phyloP scores from a whole-genome alignment of 768 basidiomycete species.

The Macrolepiota fuliginosa region DNA sequence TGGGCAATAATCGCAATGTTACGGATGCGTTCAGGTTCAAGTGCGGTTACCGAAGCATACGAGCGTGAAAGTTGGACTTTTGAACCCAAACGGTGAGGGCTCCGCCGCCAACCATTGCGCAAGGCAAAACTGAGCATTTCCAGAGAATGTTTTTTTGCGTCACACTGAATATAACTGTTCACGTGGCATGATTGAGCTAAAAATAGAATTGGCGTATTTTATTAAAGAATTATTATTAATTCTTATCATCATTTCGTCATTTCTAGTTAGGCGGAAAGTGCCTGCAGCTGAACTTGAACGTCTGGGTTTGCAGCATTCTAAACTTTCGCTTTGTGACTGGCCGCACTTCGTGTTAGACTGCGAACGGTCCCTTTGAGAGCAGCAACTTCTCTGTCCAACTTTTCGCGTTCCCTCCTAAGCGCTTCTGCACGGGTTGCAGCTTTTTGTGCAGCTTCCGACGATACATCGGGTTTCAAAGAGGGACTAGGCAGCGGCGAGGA shows the following conservation, averaged over 20 bases:
- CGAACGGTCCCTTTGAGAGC: not conserved
- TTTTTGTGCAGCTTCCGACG: not conserved
- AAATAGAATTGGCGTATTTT: not conserved
- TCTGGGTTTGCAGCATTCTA: not conserved
- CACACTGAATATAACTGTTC: not conserved
- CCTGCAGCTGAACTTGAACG: not conserved
- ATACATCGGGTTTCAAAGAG: not conserved
- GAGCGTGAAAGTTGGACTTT: not conserved
- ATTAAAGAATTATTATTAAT: not conserved
- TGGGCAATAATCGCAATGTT: conserved; percentile 52
- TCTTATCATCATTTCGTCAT: not conserved
- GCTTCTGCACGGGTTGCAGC: not conserved
- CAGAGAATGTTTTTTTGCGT: not conserved
- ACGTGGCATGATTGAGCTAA: not conserved
- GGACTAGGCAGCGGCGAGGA: not conserved
- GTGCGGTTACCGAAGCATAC: not conserved
- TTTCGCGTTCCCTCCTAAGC: not conserved
- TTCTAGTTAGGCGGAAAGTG: not conserved
- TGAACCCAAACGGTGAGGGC: conserved; percentile 4
- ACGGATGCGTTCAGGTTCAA: conserved; percentile 34
- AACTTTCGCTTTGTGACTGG: not conserved
- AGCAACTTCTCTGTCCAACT: not conserved
- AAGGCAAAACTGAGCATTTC: not conserved
- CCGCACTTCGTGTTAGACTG: not conserved
- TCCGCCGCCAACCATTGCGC: conserved; percentile 1